phyloP scores from a whole-genome alignment of 1,284 basidiomycete species.

The Fomitopsis betulina region DNA sequence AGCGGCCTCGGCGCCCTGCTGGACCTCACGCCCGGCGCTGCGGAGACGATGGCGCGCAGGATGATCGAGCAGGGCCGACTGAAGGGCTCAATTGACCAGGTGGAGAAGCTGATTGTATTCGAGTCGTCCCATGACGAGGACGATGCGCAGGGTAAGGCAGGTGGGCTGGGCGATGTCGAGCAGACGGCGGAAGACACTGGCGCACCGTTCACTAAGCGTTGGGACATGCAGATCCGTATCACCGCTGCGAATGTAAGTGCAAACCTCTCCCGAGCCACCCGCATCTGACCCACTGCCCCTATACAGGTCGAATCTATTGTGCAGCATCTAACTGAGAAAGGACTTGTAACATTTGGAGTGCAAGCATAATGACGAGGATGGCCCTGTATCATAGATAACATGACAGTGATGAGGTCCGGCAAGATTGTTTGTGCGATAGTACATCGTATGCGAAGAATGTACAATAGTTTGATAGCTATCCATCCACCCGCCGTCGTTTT shows the following conservation, averaged over 20 bases:
- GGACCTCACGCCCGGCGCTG: constrained; percentile 81
- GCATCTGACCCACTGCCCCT: background rate
- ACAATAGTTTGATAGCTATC: constrained; percentile 8
- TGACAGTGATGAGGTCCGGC: constrained; percentile 11
- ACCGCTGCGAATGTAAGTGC: constrained; percentile 75
- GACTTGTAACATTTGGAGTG: constrained; percentile 43
- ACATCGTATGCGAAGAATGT: constrained; percentile 17
- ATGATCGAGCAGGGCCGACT: constrained; percentile 97
- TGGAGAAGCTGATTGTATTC: constrained; percentile 89
- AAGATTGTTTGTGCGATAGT: constrained; percentile 18
- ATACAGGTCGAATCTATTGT: constrained; percentile 76
- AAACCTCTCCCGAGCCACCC: background rate
- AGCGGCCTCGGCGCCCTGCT: constrained; percentile 81
- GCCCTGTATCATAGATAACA: constrained; percentile 14
- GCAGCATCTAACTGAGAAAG: constrained; percentile 69
- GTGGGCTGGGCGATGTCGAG: constrained; percentile 85
- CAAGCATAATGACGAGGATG: constrained; percentile 19
- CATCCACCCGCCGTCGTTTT: constrained; percentile 57
- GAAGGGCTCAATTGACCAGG: constrained; percentile 90
- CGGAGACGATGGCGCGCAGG: constrained; percentile 90
- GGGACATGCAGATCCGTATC: constrained; percentile 86
- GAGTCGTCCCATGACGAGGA: constrained; percentile 80
- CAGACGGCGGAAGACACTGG: constrained; percentile 82
- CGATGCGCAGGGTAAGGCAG: constrained; percentile 87
- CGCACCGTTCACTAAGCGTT: constrained; percentile 83